A percentile compares a stretch with the other conserved stretches of the same genome.
Evolutionary conservation across 371 early-diverging fungal species (phyloP).

Genomic region (Apophysomyces sp.): DNA sequence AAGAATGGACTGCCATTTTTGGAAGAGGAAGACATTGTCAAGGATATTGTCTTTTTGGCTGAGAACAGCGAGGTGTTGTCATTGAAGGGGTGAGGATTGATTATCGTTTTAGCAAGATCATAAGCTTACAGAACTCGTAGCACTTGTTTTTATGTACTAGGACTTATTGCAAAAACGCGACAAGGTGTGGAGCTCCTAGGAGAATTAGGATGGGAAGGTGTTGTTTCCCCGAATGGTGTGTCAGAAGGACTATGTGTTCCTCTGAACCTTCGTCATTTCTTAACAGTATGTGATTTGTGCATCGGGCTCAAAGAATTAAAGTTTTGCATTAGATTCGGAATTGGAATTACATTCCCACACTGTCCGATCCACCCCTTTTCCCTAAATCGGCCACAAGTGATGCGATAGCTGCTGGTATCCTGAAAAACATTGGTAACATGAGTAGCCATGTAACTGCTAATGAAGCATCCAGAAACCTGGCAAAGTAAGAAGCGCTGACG

Average conservation of each 20-base stretch:
- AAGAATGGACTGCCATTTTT: conserved; percentile 69
- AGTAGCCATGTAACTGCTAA: conserved; percentile 86
- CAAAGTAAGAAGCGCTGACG: conserved; percentile 40
- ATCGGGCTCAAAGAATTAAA: not conserved
- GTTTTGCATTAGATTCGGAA: conserved; percentile 50
- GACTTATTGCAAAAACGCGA: conserved; percentile 68
- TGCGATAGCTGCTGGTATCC: conserved; percentile 62
- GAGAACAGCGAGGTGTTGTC: conserved; percentile 69
- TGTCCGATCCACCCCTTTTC: conserved; percentile 47
- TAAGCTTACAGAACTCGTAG: conserved; percentile 30
- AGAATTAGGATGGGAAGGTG: conserved; percentile 79
- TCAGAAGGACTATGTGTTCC: conserved; percentile 72
- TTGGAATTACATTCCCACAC: conserved; percentile 56
- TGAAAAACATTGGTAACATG: conserved; percentile 78
- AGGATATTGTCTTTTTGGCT: conserved; percentile 71
- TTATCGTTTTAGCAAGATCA: not conserved
- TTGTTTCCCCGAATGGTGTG: conserved; percentile 51
- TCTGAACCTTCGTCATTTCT: conserved; percentile 53
- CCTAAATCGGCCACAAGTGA: conserved; percentile 44
- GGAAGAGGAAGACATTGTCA: conserved; percentile 68
- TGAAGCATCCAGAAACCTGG: conserved; percentile 70
- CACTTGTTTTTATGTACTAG: conserved; percentile 79
- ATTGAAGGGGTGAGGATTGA: conserved; percentile 67
- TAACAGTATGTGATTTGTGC: conserved; percentile 47
- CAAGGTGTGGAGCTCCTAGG: conserved; percentile 73